Evolutionary conservation across 2,329 filamentous ascomycete species (phyloP).

Genomic region (Arachnopeziza araneosa): DNA sequence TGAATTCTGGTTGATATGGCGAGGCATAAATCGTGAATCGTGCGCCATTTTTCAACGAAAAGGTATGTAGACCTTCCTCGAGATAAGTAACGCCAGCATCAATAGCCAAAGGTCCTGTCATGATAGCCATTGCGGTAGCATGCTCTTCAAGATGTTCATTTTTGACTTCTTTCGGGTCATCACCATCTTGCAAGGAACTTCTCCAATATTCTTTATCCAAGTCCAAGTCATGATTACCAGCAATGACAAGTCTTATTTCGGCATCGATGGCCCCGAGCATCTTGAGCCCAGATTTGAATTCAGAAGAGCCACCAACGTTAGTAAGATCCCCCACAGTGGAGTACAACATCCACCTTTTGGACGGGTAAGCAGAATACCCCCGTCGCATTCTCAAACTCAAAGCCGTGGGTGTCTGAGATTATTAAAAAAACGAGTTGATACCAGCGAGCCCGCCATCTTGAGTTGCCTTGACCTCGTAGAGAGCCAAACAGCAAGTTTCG

Average conservation of each 20-base stretch:
- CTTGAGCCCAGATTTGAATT: constrained; percentile 28
- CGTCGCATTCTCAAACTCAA: constrained; percentile 13
- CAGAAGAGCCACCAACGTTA: constrained; percentile 23
- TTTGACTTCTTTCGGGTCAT: constrained; percentile 6
- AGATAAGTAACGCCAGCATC: constrained; percentile 29
- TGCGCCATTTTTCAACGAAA: constrained; percentile 27
- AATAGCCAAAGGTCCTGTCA: constrained; percentile 20
- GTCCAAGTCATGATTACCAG: constrained; percentile 57
- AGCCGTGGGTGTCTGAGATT: constrained; percentile 28
- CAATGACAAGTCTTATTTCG: constrained; percentile 55
- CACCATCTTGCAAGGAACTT: not conserved
- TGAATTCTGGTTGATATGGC: constrained; percentile 31
- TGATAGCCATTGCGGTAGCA: constrained; percentile 15
- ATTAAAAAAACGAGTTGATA: constrained; percentile 24
- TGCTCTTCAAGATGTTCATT: constrained; percentile 15
- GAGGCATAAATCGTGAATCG: constrained; percentile 30
- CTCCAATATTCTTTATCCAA: constrained; percentile 38
- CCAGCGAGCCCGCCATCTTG: not conserved
- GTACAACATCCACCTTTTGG: constrained; percentile 31
- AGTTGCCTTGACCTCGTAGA: not conserved
- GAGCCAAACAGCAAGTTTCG: no score
- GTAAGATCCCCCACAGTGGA: constrained; percentile 38
- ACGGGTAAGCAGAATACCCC: not conserved
- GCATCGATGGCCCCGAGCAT: constrained; percentile 38
- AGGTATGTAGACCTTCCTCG: constrained; percentile 29